Conservation (phyloP, 495 filamentous ascomycete species). For the Penicillium dipodomyicola region DNA sequence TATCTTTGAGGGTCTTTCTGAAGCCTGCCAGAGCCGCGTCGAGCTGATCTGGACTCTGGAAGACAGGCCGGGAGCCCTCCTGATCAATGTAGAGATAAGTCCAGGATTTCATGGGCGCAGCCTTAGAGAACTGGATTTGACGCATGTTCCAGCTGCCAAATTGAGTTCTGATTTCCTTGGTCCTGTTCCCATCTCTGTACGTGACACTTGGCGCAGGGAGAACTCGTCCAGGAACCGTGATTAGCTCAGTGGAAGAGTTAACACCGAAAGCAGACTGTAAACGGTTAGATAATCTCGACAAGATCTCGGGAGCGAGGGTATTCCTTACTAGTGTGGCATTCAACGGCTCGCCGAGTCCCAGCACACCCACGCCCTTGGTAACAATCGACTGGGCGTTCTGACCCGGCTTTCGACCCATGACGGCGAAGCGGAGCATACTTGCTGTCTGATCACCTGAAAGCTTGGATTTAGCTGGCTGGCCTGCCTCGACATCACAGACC, state of each 20-base stretch:
- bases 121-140: slow-evolving; percentile 41
- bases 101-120: slow-evolving; percentile 39
- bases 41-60: slow-evolving; percentile 12
- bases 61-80: slow-evolving; percentile 1
- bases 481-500: slow-evolving; percentile 59
- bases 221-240: slow-evolving; percentile 65
- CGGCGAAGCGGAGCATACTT: slow-evolving; percentile 68
- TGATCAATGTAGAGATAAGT: slow-evolving; percentile 28
- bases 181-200: slow-evolving; percentile 42
- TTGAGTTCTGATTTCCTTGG: slow-evolving; percentile 24
- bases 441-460: slow-evolving; percentile 56
- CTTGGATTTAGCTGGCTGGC: slow-evolving; percentile 59
- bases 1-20: slow-evolving; percentile 22
- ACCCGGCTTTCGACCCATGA: slow-evolving; percentile 51
- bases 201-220: slow-evolving; percentile 52
- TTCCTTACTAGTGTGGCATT: slow-evolving; percentile 31
- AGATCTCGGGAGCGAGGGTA: neutral
- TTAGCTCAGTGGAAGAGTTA: slow-evolving; percentile 48
- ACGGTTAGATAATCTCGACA: neutral
- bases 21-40: slow-evolving; percentile 16
- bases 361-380: slow-evolving; percentile 47
- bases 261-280: slow-evolving; percentile 54
- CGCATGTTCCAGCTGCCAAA: slow-evolving; percentile 58
- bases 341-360: slow-evolving; percentile 41
- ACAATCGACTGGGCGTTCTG: slow-evolving; percentile 67